Evolutionary conservation across 345 rosid genomes (phyloP).

Genomic region (Leavenworthia alabamica): DNA sequence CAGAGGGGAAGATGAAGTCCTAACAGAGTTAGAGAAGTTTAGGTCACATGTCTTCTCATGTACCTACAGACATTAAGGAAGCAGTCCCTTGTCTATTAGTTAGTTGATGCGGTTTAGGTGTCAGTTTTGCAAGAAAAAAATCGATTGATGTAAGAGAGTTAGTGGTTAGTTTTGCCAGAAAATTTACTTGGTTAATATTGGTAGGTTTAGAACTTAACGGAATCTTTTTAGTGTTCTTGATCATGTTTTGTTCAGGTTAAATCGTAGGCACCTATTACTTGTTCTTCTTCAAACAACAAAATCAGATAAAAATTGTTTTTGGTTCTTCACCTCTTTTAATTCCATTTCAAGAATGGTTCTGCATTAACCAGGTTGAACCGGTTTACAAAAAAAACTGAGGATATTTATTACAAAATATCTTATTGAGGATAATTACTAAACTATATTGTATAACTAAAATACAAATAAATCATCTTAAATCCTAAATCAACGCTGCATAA

Average conservation of each 20-base stretch:
- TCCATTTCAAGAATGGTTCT: background rate
- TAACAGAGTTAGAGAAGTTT: constrained; percentile 81
- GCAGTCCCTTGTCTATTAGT: background rate
- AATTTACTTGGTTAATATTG: constrained; percentile 4
- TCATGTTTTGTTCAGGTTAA: background rate
- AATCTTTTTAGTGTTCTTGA: background rate
- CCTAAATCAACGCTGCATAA: too few species aligned
- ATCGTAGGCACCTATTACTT: background rate
- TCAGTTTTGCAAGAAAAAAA: constrained; percentile 5
- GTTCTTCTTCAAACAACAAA: background rate
- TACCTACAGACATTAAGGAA: constrained; percentile 41
- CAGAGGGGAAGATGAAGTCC: constrained; percentile 81
- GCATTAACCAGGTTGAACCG: background rate
- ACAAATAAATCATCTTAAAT: too few species aligned
- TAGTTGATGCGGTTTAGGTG: background rate
- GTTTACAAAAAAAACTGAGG: background rate
- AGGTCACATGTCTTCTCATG: constrained; percentile 64
- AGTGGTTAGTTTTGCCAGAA: background rate
- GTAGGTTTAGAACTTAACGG: constrained; percentile 4
- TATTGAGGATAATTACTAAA: too few species aligned
- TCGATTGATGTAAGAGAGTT: background rate
- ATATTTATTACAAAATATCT: constrained; percentile 14
- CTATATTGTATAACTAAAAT: too few species aligned
- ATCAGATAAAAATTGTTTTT: background rate
- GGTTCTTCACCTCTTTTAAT: background rate